Evolutionary conservation across 148 eudicot genomes (phyloP), one percentile per base, ranked within the genome.

Genomic region (Simmondsia chinensis): DNA sequence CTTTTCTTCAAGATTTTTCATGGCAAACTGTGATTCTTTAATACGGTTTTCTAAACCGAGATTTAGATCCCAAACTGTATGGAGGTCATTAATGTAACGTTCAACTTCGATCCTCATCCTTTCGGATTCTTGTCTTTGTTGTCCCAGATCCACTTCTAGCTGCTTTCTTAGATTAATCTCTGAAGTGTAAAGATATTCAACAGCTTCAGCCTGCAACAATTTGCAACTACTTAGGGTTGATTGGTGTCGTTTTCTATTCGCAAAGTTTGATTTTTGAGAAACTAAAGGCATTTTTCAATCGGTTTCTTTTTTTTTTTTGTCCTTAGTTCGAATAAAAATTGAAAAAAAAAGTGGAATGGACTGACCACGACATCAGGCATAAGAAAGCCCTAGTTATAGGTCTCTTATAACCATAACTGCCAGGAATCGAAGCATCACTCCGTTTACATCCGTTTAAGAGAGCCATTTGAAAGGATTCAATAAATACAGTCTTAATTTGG

Each of bases 1-100:
- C 68, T 80, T 87, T 56, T 80, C 83, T 46, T 77, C 89, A 19
- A 87, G 60, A 69, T 77, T 86, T 52, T 60, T 66, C 49, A 62
- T 69, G 13, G 55, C 23, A 38, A 36, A 20, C 18, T 43, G 54
- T 31, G 85, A 66, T 58, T 72, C 72, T 49, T 46, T 43, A 20
- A 77, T 64, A 30, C 58, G 80, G 44, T 38, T 58, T 63, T 77
- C 66, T 33, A 87, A 72, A 28, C 29, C 64, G 54, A 60, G 64
- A 20, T 61, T 76, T 35, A 74, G 68, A 43, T 63, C 68, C 50
- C 54, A 52, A 35, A 83, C 58, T 35, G 56, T 47, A 36, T 74
- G 67, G 29, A 87, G 75, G 49, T 87, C 75, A 52, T 50, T 45
- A 46, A 36, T 20, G 40, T 12, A 52, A 20, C 60, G 52, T 31